A percentile compares a stretch with the other conserved stretches of the same genome.
Evolutionary conservation across 2,329 filamentous ascomycete genomes (phyloP).

Genomic region (Epicoccum nigrum): DNA sequence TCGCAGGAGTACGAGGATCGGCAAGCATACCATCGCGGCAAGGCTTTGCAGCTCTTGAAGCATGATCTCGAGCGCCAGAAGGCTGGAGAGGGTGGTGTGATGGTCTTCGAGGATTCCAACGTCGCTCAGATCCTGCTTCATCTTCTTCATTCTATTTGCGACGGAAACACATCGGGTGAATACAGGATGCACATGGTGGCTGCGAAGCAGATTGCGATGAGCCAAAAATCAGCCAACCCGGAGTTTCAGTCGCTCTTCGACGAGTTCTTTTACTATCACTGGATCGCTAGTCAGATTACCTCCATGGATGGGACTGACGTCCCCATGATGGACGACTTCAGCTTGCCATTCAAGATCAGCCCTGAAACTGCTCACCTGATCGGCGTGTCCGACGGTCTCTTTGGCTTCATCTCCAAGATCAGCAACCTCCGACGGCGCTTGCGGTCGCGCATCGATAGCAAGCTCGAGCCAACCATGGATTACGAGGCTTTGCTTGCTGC

Average conservation of each 20-base stretch:
- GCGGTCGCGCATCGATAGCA: conserved; percentile 66
- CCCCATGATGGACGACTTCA: conserved; percentile 60
- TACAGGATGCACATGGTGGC: conserved; percentile 81
- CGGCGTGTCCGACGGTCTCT: conserved; percentile 82
- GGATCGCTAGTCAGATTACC: conserved; percentile 64
- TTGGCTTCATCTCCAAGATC: conserved; percentile 78
- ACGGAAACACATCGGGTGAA: conserved; percentile 67
- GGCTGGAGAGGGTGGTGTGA: conserved; percentile 44
- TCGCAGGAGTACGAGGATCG: conserved; percentile 59
- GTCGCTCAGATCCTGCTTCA: conserved; percentile 66
- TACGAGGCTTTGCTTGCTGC: conserved; percentile 75
- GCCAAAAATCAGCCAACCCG: conserved; percentile 64
- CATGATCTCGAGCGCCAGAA: conserved; percentile 49
- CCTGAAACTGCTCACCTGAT: conserved; percentile 67
- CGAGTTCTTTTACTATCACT: conserved; percentile 85
- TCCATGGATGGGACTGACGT: conserved; percentile 60
- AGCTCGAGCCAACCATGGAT: conserved; percentile 72
- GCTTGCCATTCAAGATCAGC: conserved; percentile 62
- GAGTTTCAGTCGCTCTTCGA: conserved; percentile 74
- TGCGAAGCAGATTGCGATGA: conserved; percentile 72
- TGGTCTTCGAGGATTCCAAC: conserved; percentile 60
- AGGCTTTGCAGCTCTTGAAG: conserved; percentile 58
- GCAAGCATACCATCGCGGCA: conserved; percentile 50
- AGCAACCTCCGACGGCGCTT: conserved; percentile 78
- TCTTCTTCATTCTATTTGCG: conserved; percentile 66